Conservation (phyloP, 768 basidiomycete species). For the Suillus americanus region DNA sequence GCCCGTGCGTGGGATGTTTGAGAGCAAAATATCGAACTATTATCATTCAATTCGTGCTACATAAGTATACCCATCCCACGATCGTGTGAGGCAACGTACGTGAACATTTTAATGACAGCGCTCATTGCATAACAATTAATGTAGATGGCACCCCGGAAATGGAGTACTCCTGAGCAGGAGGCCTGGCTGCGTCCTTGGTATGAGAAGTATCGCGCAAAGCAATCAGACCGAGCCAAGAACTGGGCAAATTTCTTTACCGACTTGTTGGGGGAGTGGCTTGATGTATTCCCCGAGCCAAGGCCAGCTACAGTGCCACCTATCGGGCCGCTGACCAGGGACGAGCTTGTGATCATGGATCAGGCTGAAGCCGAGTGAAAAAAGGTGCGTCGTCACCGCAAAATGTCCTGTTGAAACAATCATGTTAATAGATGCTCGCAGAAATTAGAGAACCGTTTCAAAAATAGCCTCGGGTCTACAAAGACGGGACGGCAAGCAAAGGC, state of each 20-base stretch:
- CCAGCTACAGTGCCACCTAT: not conserved
- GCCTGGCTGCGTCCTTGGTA: not conserved
- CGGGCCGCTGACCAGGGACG: not conserved
- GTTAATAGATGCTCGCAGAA: not conserved
- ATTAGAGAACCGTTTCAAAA: not conserved
- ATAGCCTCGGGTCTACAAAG: not conserved
- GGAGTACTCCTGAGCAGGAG: not conserved
- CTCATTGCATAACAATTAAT: conserved; percentile 2
- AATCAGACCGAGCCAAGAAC: not conserved
- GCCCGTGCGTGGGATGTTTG: not conserved
- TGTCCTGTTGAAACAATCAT: not conserved
- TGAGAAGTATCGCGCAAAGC: not conserved
- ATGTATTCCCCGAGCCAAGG: not conserved
- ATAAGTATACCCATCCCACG: not conserved
- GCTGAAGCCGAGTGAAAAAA: not conserved
- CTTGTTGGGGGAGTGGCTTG: not conserved
- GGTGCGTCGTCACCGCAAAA: not conserved
- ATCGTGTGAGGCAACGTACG: not conserved
- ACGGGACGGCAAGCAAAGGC: not conserved
- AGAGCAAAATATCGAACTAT: not conserved
- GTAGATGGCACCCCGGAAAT: not conserved
- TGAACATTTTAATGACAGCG: not conserved
- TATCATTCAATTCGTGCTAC: not conserved
- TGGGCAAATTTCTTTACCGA: not conserved
- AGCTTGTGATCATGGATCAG: not conserved